Conservation (phyloP, 2,329 filamentous ascomycete species). For the Ophiostoma pallidulum region DNA sequence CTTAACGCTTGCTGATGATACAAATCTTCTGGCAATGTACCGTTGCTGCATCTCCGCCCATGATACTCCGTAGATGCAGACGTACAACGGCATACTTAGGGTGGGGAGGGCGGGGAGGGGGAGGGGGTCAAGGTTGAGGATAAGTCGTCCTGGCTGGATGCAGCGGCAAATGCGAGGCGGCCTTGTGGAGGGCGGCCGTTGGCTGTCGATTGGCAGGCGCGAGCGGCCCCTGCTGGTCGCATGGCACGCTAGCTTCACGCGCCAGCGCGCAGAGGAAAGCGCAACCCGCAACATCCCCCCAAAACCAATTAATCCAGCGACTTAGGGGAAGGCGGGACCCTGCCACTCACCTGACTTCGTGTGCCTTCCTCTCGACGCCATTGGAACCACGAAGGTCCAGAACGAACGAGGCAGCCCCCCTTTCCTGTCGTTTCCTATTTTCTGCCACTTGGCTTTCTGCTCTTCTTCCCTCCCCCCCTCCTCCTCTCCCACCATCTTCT, state of each 20-base stretch:
- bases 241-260: constrained; percentile 5
- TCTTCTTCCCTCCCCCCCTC: not conserved
- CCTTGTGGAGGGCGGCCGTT: constrained; percentile 17
- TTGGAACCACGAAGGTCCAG: constrained; percentile 8
- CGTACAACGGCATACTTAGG: not conserved
- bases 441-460: not conserved
- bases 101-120: not conserved
- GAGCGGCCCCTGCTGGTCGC: constrained; percentile 12
- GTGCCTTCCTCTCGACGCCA: constrained; percentile 11
- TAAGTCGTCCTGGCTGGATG: not conserved
- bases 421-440: not conserved
- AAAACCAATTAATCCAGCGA: constrained; percentile 1
- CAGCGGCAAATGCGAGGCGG: constrained; percentile 18
- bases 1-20: too few relatives aligned
- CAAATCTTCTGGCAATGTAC: too few relatives aligned
- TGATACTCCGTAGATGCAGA: too few relatives aligned
- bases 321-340: constrained; percentile 9
- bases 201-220: constrained; percentile 16
- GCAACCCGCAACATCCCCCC: not conserved
- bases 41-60: too few relatives aligned
- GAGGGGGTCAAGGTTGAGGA: not conserved
- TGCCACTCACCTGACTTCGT: constrained; percentile 20
- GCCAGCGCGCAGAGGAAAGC: not conserved
- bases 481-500: too few relatives aligned
- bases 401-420: constrained; percentile 3